Base-by-base conservation (phyloP, 1,139 yeast species). In the Saccharomyces hybrid region DNA sequence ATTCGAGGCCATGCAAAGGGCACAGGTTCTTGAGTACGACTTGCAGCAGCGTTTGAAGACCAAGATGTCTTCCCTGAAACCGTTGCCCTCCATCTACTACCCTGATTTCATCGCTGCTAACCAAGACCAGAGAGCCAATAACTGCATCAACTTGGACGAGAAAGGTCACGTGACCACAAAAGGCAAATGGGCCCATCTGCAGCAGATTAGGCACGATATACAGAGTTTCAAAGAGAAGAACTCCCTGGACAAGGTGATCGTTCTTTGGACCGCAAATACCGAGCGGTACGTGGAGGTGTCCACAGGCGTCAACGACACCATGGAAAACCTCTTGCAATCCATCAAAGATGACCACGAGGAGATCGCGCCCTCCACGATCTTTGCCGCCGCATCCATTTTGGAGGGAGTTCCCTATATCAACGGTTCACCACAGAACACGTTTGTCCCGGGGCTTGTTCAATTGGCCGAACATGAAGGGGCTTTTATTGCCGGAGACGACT, bases 21-120 rank as follows among this genome's bases (percentile, higher is more conserved):
- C 96, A 53, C 76, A 88, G 72, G 98, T 91, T 34, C 81, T 91
- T 68, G 97, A 90, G 67, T 84, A 82, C 63, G 89, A 84, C 66
- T 81, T 91, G 70, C 96, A 88, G 77, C 79, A 82, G 62, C 82
- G 89, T 74, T 81, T 91, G 66, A 78, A 78, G 61, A 82, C 86
- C 62, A 76, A 83, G 68, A 76, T 91, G 78, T 76, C 80, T 64
- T 73, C 79, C 54, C 77, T 80, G 63, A 79, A 74, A 53, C 98
- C 98, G 52, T 73, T 89, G 75, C 84, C 88, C 53, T 88, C 96
- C 2, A 78, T 91, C 61, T 91, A 91, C 77, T 91, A 91, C 74
- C 97, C 98, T 27, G 97, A 91, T 72, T 91, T 89, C 74, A 91
- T 91, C 74, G 98, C 98, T 57, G 88, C 93, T 63, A 91, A 91